Percentiles rank a stretch among this genome's conserved stretches.
Evolutionary conservation across 148 eudicot genomes (phyloP).

Genomic region (Rheum nobile): DNA sequence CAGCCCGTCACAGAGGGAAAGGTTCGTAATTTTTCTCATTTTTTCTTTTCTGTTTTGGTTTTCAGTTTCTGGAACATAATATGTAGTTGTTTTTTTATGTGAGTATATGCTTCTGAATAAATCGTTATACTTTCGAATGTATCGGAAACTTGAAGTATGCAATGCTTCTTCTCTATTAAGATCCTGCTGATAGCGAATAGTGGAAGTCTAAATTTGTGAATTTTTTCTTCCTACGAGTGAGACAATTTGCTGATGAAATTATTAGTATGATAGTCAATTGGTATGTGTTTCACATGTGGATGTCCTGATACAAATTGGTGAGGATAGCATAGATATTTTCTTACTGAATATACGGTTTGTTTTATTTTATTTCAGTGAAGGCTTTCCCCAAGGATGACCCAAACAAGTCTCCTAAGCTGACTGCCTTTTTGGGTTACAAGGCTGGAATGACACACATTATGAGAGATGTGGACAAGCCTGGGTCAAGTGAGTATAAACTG

Average conservation of each 20-base stretch:
- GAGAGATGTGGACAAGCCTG: constrained; percentile 64
- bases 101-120: background rate
- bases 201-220: too few relatives aligned
- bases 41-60: background rate
- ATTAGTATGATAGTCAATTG: background rate
- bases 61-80: background rate
- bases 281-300: background rate
- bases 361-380: constrained; percentile 37
- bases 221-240: too few relatives aligned
- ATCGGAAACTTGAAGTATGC: background rate
- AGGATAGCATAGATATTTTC: background rate
- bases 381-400: constrained; percentile 61
- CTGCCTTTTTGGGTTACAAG: constrained; percentile 63
- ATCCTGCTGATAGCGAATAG: background rate
- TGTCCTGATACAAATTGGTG: background rate
- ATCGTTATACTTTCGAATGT: too few relatives aligned
- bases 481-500: constrained; percentile 35
- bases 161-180: background rate
- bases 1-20: constrained; percentile 45
- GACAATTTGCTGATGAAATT: background rate
- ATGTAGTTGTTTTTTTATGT: background rate
- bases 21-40: constrained; percentile 17
- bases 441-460: constrained; percentile 73
- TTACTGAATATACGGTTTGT: background rate
- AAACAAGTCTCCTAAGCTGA: constrained; percentile 41